phyloP scores from a whole-genome alignment of 2,329 filamentous ascomycete genomes.

The Diplodia corticola region DNA sequence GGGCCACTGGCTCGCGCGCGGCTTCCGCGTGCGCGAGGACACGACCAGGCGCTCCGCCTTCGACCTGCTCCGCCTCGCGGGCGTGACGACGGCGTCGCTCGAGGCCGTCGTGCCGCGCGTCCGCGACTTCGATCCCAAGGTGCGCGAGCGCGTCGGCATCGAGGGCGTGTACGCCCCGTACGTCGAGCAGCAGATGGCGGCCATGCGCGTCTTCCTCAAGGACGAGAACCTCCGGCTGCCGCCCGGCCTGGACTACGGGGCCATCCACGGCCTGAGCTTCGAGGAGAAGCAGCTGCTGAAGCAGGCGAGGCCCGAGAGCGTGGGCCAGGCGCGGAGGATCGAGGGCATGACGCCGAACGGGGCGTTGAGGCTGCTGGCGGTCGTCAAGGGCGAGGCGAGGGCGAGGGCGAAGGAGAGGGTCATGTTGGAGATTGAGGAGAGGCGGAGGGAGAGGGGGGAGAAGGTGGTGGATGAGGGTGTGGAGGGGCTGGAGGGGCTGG shows the following conservation, averaged over 20 bases:
- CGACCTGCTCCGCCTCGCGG: slow-evolving; percentile 72
- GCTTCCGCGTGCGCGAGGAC: slow-evolving; percentile 69
- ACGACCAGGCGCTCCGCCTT: slow-evolving; percentile 69
- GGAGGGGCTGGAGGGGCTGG: slow-evolving; percentile 5
- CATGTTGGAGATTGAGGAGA: slow-evolving; percentile 4
- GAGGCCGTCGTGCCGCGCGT: slow-evolving; percentile 59
- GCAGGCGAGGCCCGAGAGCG: slow-evolving; percentile 72
- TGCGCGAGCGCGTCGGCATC: slow-evolving; percentile 72
- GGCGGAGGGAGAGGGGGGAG: slow-evolving; percentile 1
- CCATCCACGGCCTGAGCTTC: slow-evolving; percentile 71
- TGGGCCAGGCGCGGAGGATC: slow-evolving; percentile 84
- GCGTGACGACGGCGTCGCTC: slow-evolving; percentile 60
- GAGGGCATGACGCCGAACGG: slow-evolving; percentile 68
- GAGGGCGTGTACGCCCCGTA: slow-evolving; percentile 88
- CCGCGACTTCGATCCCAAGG: slow-evolving; percentile 54
- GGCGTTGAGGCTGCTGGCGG: slow-evolving; percentile 58
- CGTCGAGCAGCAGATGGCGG: slow-evolving; percentile 68
- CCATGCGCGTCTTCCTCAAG: slow-evolving; percentile 66
- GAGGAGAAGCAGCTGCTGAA: slow-evolving; percentile 75
- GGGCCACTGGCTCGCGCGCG: slow-evolving; percentile 66
- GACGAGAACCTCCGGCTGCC: slow-evolving; percentile 78
- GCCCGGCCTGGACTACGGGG: slow-evolving; percentile 71
- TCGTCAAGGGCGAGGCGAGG: slow-evolving; percentile 54
- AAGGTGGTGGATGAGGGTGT: neutral
- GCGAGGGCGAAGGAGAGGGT: slow-evolving; percentile 31